Evolutionary conservation across 305 asterid genomes (phyloP), one percentile per base, ranked within the genome.

Genomic region (Fraxinus angustifolia): DNA sequence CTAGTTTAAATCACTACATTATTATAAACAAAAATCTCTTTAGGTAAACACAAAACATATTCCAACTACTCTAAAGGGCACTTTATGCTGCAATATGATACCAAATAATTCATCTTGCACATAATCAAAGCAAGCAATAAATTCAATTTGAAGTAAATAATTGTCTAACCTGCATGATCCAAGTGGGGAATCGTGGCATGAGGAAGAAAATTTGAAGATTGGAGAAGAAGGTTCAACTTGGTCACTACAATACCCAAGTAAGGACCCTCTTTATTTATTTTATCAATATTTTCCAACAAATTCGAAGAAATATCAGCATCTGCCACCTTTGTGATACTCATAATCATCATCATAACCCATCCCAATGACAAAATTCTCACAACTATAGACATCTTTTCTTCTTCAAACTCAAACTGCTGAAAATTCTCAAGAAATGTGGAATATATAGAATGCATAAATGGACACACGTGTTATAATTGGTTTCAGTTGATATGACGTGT

Each of bases 221-320:
- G 74, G 77, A 90, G 92, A 84, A 89, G 90, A 84, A 89, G 91
- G 53, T 82, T 87, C 88, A 88, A 72, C 76, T 12, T 90, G 1
- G 91, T 92, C 80, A 88, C 88, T 26, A 89, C 91, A n/a, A 90
- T 2, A 56, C 92, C 94, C 74, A 90, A 60, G 78, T 81, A 88
- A 81, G 92, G 91, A 1, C 92, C 94, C 7, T 76, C 31, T 70
- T 50, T 60, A 70, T 90, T 90, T 16, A 82, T 91, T 45, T 45
- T 67, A 31, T 80, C n/a, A 31, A 90, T 88, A 58, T 74, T 23
- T 68, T 16, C 38, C 62, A 60, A 82, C 10, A 88, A 83, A 0
- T 56, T 79, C 56, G 33, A 6, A 75, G 73, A 71, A 3, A 86
- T 76, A 26, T 19, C 60, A 19, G 74, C 84, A 81, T 79, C 50